Conservation (phyloP, 805 yeast genomes). For the Cyberlindnera maclurae region DNA sequence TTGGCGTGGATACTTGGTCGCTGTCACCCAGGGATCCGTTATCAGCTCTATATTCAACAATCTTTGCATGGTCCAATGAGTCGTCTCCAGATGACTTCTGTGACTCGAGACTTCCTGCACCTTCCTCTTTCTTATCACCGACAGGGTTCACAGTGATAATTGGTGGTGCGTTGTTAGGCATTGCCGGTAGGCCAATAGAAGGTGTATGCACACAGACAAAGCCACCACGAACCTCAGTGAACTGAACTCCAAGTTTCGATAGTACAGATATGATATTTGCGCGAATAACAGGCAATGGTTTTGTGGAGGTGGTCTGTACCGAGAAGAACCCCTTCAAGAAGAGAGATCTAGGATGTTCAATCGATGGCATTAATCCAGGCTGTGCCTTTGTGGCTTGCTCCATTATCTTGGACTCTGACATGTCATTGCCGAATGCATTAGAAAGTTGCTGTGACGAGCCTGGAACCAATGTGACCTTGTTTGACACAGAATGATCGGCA, state of each 20-base stretch:
- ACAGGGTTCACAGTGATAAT: background rate
- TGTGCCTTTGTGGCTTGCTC: slow-evolving; percentile 49
- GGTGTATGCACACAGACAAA: slow-evolving; percentile 73
- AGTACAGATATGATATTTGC: slow-evolving; percentile 75
- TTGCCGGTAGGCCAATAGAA: slow-evolving; percentile 27
- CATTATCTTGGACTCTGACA: slow-evolving; percentile 43
- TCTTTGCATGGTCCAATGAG: slow-evolving; percentile 3
- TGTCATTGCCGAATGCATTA: slow-evolving; percentile 20
- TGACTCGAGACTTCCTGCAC: slow-evolving; percentile 7
- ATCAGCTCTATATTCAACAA: slow-evolving; percentile 4
- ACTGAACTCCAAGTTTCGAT: slow-evolving; percentile 69
- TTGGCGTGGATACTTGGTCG: slow-evolving; percentile 18
- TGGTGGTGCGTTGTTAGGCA: background rate
- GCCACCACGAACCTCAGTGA: slow-evolving; percentile 89
- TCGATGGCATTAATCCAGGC: slow-evolving; percentile 83
- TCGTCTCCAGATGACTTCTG: slow-evolving; percentile 10
- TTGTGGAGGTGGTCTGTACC: slow-evolving; percentile 91
- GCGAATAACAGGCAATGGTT: slow-evolving; percentile 82
- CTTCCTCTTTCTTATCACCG: slow-evolving; percentile 5
- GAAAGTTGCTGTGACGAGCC: slow-evolving; percentile 7
- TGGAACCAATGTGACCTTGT: slow-evolving; percentile 4
- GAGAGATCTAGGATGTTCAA: slow-evolving; percentile 85
- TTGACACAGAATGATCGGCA: slow-evolving; percentile 10
- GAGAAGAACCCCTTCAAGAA: slow-evolving; percentile 90
- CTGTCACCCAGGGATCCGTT: slow-evolving; percentile 14